These are phyloP conservation scores for Fraxinus pennsylvanica DNA, from an alignment of 257 asterid species.

Conservation along the genomic window DNA sequence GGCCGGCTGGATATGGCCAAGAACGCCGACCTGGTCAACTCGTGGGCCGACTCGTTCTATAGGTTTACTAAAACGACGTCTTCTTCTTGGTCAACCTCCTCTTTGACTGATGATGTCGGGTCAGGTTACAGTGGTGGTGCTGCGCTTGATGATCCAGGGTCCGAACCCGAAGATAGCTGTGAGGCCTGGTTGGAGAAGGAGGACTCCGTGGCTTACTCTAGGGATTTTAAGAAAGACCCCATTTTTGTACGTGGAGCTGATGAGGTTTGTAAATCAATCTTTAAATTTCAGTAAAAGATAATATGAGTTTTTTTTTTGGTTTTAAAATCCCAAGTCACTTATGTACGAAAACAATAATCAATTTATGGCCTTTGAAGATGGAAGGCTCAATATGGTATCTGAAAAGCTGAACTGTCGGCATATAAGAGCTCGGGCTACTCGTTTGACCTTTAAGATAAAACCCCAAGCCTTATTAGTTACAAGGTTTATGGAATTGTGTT, in stretches of 20 bases:
- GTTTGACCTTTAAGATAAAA: not conserved
- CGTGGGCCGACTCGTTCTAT: conserved; percentile 92
- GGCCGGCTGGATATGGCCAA: conserved; percentile 78
- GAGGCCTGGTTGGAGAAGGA: conserved; percentile 83
- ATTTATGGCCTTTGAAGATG: too few relatives aligned
- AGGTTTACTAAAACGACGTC: conserved; percentile 48
- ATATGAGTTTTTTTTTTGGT: not conserved
- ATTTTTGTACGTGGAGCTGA: conserved; percentile 55
- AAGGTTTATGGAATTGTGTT: not conserved
- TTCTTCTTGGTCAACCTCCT: conserved; percentile 16
- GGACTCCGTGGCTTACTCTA: conserved; percentile 63
- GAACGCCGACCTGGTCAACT: conserved; percentile 73
- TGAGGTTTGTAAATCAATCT: conserved; percentile 48
- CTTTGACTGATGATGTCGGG: conserved; percentile 20
- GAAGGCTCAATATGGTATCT: not conserved
- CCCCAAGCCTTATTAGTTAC: not conserved
- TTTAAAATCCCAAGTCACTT: too few relatives aligned
- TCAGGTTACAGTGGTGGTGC: conserved; percentile 16
- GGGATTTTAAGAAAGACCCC: conserved; percentile 73
- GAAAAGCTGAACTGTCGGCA: not conserved
- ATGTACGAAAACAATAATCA: too few relatives aligned
- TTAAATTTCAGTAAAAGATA: not conserved
- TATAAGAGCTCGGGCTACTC: not conserved
- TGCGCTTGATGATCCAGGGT: conserved; percentile 18
- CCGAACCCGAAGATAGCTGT: conserved; percentile 42